Evolutionary conservation across 2,329 filamentous ascomycete genomes (phyloP).

Genomic region (Claviceps sp.): DNA sequence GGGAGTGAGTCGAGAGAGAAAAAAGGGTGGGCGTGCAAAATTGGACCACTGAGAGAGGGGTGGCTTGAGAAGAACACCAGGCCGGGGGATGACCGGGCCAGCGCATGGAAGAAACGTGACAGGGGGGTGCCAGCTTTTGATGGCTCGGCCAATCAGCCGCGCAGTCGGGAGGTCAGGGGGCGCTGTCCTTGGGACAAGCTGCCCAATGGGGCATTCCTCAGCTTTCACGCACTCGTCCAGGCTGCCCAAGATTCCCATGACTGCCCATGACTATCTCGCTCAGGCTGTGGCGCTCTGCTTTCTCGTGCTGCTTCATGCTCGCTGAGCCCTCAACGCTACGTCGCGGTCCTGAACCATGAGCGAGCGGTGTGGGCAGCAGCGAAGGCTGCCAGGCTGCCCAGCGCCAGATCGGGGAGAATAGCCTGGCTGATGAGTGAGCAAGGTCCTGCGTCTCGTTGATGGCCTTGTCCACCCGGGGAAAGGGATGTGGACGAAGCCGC

Average conservation of each 20-base stretch:
- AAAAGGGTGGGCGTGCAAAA: not conserved
- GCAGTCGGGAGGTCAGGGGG: constrained; percentile 22
- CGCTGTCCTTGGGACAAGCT: constrained; percentile 23
- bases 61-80: constrained; percentile 12
- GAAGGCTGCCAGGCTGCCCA: not conserved
- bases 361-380: constrained; percentile 20
- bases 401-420: not conserved
- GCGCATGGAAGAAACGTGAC: constrained; percentile 39
- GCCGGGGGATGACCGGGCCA: constrained; percentile 18
- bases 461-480: not conserved
- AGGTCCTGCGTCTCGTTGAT: not conserved
- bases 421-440: not conserved
- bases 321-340: constrained; percentile 1
- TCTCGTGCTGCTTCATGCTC: constrained; percentile 1
- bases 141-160: constrained; percentile 37
- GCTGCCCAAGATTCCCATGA: constrained; percentile 13
- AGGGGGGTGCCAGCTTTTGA: constrained; percentile 33
- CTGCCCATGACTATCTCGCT: constrained; percentile 1
- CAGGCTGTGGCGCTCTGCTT: not conserved
- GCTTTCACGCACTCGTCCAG: constrained; percentile 26
- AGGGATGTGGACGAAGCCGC: not conserved
- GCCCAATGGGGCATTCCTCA: constrained; percentile 36
- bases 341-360: constrained; percentile 9
- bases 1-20: not conserved
- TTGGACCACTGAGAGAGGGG: constrained; percentile 8